Conservation (phyloP, 768 basidiomycete species). For the Russula virescens region DNA sequence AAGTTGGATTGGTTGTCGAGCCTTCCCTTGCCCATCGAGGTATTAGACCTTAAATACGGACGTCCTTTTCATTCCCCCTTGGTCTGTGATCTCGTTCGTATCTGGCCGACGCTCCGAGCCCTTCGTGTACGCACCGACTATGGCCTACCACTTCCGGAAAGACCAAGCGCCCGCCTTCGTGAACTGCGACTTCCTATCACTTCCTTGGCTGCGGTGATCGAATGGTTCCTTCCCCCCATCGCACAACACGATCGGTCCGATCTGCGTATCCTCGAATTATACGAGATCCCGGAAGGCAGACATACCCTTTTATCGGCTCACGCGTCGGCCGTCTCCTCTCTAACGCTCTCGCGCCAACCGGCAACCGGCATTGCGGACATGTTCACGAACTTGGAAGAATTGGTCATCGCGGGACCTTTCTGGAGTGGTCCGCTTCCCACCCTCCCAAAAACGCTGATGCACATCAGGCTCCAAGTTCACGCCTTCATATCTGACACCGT, state of each 20-base stretch:
- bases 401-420: slow-evolving; percentile 15
- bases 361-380: slow-evolving; percentile 7
- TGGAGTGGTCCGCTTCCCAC: slow-evolving; percentile 13
- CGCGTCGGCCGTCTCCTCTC: background rate
- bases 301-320: background rate
- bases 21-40: slow-evolving; percentile 5
- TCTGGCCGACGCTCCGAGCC: slow-evolving; percentile 12
- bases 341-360: slow-evolving; percentile 16
- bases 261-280: slow-evolving; percentile 11
- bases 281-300: slow-evolving; percentile 6
- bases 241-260: background rate
- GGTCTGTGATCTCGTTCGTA: slow-evolving; percentile 10
- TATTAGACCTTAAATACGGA: slow-evolving; percentile 12
- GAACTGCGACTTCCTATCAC: slow-evolving; percentile 20
- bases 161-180: background rate
- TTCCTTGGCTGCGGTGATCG: slow-evolving; percentile 3
- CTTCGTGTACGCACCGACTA: slow-evolving; percentile 12
- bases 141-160: background rate
- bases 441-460: slow-evolving; percentile 7
- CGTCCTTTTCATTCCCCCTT: slow-evolving; percentile 1
- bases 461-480: slow-evolving; percentile 18
- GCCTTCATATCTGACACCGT: slow-evolving; percentile 11
- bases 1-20: slow-evolving; percentile 14
- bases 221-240: slow-evolving; percentile 14
- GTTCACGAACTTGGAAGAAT: slow-evolving; percentile 11